These are phyloP conservation scores for Cornus controversa DNA, from an alignment of 148 eudicot genomes.

Conservation along the genomic window DNA sequence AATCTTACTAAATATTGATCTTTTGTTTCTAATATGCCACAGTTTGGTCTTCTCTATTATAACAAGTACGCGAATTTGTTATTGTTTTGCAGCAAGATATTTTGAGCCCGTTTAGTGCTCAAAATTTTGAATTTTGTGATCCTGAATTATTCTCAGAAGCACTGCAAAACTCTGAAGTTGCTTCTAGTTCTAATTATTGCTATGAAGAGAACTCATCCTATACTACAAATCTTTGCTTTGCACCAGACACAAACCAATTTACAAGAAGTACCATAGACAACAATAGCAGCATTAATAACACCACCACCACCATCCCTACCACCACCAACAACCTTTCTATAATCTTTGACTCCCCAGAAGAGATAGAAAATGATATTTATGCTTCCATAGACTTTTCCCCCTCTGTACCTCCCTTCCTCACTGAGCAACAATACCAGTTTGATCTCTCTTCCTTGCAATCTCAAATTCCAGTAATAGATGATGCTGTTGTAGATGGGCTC, in stretches of 20 bases:
- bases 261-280: conserved; percentile 15
- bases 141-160: conserved; percentile 62
- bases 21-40: no score
- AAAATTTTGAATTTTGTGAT: conserved; percentile 60
- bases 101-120: conserved; percentile 58
- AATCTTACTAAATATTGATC: no score
- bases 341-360: conserved; percentile 52
- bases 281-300: no score
- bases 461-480: conserved; percentile 26
- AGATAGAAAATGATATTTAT: conserved; percentile 52
- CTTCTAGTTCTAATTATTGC: conserved; percentile 60
- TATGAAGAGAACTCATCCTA: conserved; percentile 58
- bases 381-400: conserved; percentile 68
- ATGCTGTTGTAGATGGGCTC: conserved; percentile 13
- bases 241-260: conserved; percentile 25
- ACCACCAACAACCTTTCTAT: conserved; percentile 32
- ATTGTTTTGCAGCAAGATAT: conserved; percentile 62
- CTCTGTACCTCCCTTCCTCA: conserved; percentile 28
- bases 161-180: conserved; percentile 60
- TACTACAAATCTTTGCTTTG: conserved; percentile 33
- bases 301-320: conserved; percentile 6
- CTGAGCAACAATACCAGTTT: conserved; percentile 36
- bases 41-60: no score
- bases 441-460: conserved; percentile 34
- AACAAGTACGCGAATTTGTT: no score